A percentile compares a stretch with the other conserved stretches of the same genome.
Conservation (phyloP, 2,329 filamentous ascomycete species). For the Ophiostoma perfectum region DNA sequence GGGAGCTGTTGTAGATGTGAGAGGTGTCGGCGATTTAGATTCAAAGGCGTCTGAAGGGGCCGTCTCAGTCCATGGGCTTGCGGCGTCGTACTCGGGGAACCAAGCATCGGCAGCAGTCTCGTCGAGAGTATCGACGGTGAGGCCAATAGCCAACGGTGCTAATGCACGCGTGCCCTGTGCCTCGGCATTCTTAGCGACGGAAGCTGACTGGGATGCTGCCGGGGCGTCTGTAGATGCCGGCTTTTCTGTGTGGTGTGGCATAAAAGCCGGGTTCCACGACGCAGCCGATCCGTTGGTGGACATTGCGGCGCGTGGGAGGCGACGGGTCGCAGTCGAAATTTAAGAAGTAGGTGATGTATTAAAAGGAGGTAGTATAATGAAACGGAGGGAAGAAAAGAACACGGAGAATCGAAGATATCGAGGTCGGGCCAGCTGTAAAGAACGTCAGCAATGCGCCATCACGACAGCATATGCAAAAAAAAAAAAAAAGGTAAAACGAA, state of each 20-base stretch:
- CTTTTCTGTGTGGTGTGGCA: constrained; percentile 38
- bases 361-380: background rate
- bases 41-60: constrained; percentile 18
- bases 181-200: background rate
- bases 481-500: background rate
- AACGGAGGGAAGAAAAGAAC: background rate
- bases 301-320: constrained; percentile 33
- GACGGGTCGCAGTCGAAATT: background rate
- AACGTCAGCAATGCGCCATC: constrained; percentile 21
- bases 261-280: constrained; percentile 47
- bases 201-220: background rate
- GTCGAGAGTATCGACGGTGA: constrained; percentile 12
- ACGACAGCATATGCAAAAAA: background rate
- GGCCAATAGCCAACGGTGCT: background rate
- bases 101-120: constrained; percentile 29
- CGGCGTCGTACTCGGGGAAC: constrained; percentile 33
- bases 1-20: background rate
- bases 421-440: background rate
- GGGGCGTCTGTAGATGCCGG: background rate
- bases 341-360: background rate
- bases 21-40: background rate
- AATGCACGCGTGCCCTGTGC: background rate
- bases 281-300: constrained; percentile 34
- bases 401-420: background rate
- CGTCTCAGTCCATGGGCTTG: constrained; percentile 26